Evolutionary conservation across 306 rosid species (phyloP).

Genomic region (Neltuma alba): DNA sequence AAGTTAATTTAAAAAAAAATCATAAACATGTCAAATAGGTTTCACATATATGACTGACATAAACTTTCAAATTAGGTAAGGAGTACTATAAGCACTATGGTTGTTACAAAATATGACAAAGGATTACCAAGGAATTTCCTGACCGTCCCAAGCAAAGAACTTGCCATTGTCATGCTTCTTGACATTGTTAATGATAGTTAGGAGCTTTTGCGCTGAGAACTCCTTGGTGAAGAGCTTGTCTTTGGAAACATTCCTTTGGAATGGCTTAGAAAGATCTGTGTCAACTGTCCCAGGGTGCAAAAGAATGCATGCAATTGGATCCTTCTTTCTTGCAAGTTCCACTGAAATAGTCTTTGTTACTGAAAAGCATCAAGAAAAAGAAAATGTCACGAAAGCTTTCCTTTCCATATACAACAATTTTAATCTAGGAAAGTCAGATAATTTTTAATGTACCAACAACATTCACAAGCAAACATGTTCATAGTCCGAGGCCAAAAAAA

Average conservation of each 20-base stretch:
- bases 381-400: not conserved
- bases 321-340: slow-evolving; percentile 83
- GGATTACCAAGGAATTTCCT: slow-evolving; percentile 90
- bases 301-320: slow-evolving; percentile 71
- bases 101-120: not conserved
- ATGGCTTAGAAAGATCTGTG: slow-evolving; percentile 93
- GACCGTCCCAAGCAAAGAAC: slow-evolving; percentile 97
- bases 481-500: too few species aligned
- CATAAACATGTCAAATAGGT: too few species aligned
- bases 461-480: not conserved
- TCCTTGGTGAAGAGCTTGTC: slow-evolving; percentile 81
- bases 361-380: slow-evolving; percentile 34
- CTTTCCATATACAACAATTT: slow-evolving; percentile 3
- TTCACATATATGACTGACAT: too few species aligned
- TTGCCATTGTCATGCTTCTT: slow-evolving; percentile 81
- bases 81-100: not conserved
- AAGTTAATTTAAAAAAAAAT: too few species aligned
- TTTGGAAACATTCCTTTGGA: slow-evolving; percentile 82
- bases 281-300: slow-evolving; percentile 98
- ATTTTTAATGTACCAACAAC: not conserved
- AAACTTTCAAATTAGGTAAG: too few species aligned
- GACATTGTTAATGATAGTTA: slow-evolving; percentile 64
- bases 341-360: slow-evolving; percentile 75
- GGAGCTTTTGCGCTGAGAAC: slow-evolving; percentile 78
- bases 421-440: not conserved